A percentile compares a stretch with the other conserved stretches of the same genome.
These are phyloP conservation scores for Dendrobium chrysotoxum DNA, from an alignment of 106 monocot species.

Conservation along the genomic window DNA sequence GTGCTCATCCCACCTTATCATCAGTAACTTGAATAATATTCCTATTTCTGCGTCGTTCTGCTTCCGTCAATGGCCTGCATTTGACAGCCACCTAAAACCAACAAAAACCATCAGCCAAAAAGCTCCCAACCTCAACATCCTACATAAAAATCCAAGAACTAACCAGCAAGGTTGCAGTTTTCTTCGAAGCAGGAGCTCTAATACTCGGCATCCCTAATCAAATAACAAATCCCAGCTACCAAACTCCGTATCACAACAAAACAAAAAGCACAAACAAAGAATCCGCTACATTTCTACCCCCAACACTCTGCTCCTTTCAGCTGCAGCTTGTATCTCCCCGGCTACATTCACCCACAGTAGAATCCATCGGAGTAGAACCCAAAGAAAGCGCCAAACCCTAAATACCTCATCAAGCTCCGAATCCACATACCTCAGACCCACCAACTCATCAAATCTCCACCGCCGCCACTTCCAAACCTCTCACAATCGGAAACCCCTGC, in stretches of 20 bases:
- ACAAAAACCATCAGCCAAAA: slow-evolving; percentile 6
- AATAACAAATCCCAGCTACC: neutral
- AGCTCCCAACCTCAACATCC: neutral
- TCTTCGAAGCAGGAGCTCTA: slow-evolving; percentile 78
- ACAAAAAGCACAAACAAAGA: neutral
- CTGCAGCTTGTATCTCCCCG: neutral
- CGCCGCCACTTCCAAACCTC: neutral
- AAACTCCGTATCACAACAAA: neutral
- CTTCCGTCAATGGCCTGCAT: slow-evolving; percentile 71
- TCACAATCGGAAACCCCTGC: neutral
- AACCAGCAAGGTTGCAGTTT: slow-evolving; percentile 85
- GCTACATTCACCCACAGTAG: neutral
- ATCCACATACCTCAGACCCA: neutral
- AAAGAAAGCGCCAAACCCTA: neutral
- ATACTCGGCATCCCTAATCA: slow-evolving; percentile 63
- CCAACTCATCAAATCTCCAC: neutral
- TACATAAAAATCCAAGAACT: neutral
- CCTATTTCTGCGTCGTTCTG: slow-evolving; percentile 44
- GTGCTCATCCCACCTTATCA: slow-evolving; percentile 50
- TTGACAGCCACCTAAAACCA: slow-evolving; percentile 83
- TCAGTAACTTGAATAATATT: slow-evolving; percentile 90
- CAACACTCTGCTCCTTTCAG: neutral
- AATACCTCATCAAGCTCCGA: neutral
- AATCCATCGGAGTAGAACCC: neutral
- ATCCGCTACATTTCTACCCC: slow-evolving; percentile 6